Evolutionary conservation across 2,329 filamentous ascomycete species (phyloP).

Genomic region (Geosmithia putterillii): DNA sequence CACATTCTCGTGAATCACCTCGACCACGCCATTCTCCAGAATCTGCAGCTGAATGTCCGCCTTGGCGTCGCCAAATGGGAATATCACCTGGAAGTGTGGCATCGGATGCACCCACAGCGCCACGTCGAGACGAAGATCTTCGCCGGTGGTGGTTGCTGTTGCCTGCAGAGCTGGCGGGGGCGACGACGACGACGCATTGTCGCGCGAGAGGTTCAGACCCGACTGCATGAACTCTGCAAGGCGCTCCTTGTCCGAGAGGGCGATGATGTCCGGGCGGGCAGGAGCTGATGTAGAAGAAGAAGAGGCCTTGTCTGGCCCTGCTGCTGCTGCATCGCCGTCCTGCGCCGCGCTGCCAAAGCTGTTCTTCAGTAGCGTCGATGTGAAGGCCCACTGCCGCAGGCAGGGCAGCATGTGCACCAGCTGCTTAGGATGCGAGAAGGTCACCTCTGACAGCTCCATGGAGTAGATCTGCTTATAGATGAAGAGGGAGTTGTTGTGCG

Average conservation of each 20-base stretch:
- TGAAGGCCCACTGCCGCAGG: conserved; percentile 63
- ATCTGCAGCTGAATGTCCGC: conserved; percentile 47
- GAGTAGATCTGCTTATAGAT: conserved; percentile 65
- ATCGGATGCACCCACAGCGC: conserved; percentile 37
- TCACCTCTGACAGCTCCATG: conserved; percentile 51
- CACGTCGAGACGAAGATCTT: conserved; percentile 31
- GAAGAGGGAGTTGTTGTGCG: conserved; percentile 49
- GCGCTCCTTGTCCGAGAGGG: conserved; percentile 11
- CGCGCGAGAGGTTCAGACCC: background rate
- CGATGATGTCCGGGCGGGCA: background rate
- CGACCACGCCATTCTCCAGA: conserved; percentile 44
- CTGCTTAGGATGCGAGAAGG: conserved; percentile 69
- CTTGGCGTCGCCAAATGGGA: conserved; percentile 35
- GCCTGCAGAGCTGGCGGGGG: background rate
- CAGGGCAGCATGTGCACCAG: conserved; percentile 61
- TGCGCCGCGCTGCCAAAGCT: conserved; percentile 40
- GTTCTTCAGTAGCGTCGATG: conserved; percentile 50
- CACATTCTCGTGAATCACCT: conserved; percentile 45
- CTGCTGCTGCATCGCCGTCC: background rate
- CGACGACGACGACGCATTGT: background rate
- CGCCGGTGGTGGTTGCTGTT: background rate
- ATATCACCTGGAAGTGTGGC: conserved; percentile 38
- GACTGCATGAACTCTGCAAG: conserved; percentile 17
- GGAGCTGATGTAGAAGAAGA: background rate
- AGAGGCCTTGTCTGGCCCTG: background rate